Conservation (phyloP, 23 red algal species). For the Gracilariopsis chorda region DNA sequence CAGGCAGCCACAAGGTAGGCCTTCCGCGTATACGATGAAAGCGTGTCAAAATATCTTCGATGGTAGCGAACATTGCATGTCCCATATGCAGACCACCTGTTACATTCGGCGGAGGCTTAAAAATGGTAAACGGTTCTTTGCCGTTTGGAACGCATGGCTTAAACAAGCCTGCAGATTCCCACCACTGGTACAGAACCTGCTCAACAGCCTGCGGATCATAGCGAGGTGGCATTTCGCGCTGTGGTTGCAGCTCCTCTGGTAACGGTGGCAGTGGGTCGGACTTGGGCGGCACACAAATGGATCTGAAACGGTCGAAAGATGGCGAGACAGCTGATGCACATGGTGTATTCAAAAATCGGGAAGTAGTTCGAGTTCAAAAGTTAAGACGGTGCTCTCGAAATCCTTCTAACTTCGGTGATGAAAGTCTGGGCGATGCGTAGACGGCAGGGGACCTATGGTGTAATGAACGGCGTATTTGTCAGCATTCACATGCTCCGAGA, state of each 20-base stretch:
- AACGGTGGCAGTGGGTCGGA: slow-evolving; percentile 14
- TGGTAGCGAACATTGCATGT: slow-evolving; percentile 86
- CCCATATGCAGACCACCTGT: slow-evolving; percentile 99
- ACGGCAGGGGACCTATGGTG: too few relatives aligned
- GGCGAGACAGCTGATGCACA: not conserved
- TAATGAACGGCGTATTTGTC: too few relatives aligned
- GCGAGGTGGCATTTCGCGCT: slow-evolving; percentile 68
- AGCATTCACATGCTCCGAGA: too few relatives aligned
- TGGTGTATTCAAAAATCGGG: not conserved
- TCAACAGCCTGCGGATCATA: slow-evolving; percentile 75
- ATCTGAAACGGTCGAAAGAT: not conserved
- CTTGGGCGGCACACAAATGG: slow-evolving; percentile 1
- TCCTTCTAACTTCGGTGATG: too few relatives aligned
- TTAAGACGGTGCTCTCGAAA: not conserved
- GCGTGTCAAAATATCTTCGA: slow-evolving; percentile 94
- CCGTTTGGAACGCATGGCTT: slow-evolving; percentile 31
- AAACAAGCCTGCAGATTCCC: slow-evolving; percentile 84
- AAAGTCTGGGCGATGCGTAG: too few relatives aligned
- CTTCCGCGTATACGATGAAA: slow-evolving; percentile 88
- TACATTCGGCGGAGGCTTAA: slow-evolving; percentile 99
- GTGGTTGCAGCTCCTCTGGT: slow-evolving; percentile 18
- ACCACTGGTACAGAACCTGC: slow-evolving; percentile 86
- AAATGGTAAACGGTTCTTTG: slow-evolving; percentile 73
- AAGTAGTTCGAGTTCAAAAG: not conserved
- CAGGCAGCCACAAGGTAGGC: slow-evolving; percentile 85